A percentile compares a stretch with the other conserved stretches of the same genome.
phyloP scores from a whole-genome alignment of 2,329 filamentous ascomycete genomes.

The Diplodia mutila region DNA sequence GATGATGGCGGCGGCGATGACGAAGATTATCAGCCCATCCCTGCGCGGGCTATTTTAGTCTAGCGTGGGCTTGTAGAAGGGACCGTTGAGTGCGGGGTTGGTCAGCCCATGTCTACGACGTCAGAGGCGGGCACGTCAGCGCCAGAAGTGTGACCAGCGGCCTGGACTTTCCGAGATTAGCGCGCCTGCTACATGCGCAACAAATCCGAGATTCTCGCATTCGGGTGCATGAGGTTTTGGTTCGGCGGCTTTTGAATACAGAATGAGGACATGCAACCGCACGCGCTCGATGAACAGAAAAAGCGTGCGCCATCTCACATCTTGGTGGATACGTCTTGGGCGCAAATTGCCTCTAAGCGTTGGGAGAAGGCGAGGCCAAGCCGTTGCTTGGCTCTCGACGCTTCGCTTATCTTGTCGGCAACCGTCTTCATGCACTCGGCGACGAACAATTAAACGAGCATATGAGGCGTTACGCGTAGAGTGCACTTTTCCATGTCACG shows the following conservation, averaged over 20 bases:
- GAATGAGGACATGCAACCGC: too few species aligned
- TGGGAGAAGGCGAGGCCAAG: neutral
- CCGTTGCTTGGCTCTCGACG: neutral
- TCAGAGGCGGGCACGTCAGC: neutral
- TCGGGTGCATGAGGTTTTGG: neutral
- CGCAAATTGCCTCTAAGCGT: neutral
- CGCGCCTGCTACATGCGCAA: too few species aligned
- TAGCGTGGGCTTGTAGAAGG: neutral
- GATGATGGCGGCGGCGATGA: too few species aligned
- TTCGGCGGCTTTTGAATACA: too few species aligned
- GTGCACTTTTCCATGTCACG: neutral
- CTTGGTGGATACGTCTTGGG: too few species aligned
- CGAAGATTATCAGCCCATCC: neutral
- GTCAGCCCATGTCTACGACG: neutral
- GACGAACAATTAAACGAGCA: neutral
- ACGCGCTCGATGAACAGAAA: too few species aligned
- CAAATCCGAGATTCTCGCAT: neutral
- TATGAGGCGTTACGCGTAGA: neutral
- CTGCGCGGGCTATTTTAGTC: neutral
- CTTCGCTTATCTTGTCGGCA: neutral
- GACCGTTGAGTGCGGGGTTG: neutral
- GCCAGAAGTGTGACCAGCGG: neutral
- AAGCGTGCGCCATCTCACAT: too few species aligned
- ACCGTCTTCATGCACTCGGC: neutral
- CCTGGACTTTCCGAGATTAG: neutral